These are phyloP conservation scores for Cryphonectria japonica DNA, from an alignment of 2,329 filamentous ascomycete genomes.

Conservation along the genomic window DNA sequence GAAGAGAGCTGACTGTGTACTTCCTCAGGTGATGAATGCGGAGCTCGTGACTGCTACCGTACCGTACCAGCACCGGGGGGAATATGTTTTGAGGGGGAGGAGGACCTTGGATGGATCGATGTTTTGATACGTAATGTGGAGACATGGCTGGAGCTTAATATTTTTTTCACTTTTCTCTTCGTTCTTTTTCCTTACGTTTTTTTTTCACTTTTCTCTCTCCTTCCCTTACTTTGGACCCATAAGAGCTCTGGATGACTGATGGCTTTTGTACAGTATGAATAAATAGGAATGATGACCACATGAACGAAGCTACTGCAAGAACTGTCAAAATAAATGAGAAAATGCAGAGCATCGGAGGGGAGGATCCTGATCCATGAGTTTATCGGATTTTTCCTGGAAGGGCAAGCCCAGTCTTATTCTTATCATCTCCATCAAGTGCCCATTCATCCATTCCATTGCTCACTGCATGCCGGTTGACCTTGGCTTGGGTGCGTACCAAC, in stretches of 20 bases:
- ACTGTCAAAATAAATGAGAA: neutral
- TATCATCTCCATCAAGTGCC: neutral
- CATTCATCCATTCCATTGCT: neutral
- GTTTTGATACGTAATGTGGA: conserved; percentile 9
- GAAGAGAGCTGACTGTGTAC: neutral
- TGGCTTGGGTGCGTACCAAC: neutral
- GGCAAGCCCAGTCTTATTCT: neutral
- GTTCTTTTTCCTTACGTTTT: neutral
- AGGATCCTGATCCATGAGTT: neutral
- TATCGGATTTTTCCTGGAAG: neutral
- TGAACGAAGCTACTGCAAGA: neutral
- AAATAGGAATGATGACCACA: neutral
- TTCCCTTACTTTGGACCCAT: neutral
- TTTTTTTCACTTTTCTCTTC: neutral
- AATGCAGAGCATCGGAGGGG: neutral
- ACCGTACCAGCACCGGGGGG: neutral
- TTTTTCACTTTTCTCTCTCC: neutral
- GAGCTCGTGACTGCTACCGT: conserved; percentile 1
- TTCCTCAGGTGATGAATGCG: neutral
- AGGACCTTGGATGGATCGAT: neutral
- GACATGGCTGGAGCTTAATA: conserved; percentile 10
- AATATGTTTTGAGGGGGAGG: neutral
- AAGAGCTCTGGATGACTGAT: neutral
- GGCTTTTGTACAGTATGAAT: neutral
- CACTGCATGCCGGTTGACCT: neutral